Conservation (phyloP, 2,329 filamentous ascomycete species). For the Coleophoma cylindrospora region DNA sequence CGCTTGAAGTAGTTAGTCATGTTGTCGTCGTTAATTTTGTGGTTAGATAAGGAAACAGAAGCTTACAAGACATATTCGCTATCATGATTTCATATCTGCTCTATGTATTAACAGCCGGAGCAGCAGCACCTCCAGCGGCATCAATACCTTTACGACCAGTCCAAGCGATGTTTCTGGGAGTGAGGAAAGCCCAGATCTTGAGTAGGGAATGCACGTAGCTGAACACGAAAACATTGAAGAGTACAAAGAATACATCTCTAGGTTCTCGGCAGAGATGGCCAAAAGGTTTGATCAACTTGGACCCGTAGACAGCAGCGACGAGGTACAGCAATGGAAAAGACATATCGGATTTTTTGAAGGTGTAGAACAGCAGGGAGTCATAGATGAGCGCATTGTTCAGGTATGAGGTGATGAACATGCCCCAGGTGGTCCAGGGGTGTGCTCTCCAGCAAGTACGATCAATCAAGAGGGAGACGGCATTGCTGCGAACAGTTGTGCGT, state of each 20-base stretch:
- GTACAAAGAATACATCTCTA: slow-evolving; percentile 38
- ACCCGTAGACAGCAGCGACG: slow-evolving; percentile 29
- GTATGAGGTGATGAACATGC: slow-evolving; percentile 46
- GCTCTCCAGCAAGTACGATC: slow-evolving; percentile 31
- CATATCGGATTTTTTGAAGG: slow-evolving; percentile 14
- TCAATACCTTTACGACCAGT: slow-evolving; percentile 4
- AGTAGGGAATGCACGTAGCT: slow-evolving; percentile 52
- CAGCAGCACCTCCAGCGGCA: background rate
- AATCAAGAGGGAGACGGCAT: slow-evolving; percentile 40
- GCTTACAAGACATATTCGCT: no score
- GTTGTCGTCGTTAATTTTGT: no score
- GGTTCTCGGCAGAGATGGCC: slow-evolving; percentile 47
- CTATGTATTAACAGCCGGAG: no score
- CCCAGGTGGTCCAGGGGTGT: slow-evolving; percentile 48
- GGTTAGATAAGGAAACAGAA: no score
- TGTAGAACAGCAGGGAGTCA: slow-evolving; percentile 38
- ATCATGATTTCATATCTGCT: no score
- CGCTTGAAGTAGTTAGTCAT: no score
- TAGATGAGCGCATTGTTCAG: slow-evolving; percentile 51
- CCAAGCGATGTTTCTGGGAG: slow-evolving; percentile 21
- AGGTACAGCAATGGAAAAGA: background rate
- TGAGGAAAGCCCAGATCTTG: slow-evolving; percentile 51
- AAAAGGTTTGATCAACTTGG: slow-evolving; percentile 52
- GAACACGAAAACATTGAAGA: slow-evolving; percentile 47
- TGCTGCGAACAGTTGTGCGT: slow-evolving; percentile 53